Conservation (phyloP, 495 filamentous ascomycete species). For the Xylaria intraflava region DNA sequence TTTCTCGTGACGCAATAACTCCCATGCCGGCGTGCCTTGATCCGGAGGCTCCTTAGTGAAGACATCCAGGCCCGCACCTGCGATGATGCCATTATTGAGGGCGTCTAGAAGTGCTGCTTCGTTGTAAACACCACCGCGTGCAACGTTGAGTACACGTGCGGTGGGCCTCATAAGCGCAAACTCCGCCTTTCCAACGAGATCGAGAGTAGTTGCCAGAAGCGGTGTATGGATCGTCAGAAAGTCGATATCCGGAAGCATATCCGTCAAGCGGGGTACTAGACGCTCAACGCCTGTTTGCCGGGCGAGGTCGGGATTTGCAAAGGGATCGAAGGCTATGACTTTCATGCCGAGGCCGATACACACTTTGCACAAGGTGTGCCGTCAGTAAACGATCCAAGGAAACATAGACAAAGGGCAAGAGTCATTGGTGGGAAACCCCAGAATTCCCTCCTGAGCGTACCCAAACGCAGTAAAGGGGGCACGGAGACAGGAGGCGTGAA, state of each 20-base stretch:
- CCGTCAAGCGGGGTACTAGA: conserved; percentile 44
- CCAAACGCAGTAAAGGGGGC: too few species aligned
- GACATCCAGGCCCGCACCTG: conserved; percentile 68
- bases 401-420: neutral
- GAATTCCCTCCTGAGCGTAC: neutral
- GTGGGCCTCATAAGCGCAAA: conserved; percentile 61
- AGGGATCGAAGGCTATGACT: conserved; percentile 60
- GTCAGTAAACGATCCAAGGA: neutral
- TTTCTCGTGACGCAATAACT: conserved; percentile 53
- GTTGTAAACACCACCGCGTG: conserved; percentile 68
- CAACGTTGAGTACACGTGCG: conserved; percentile 62
- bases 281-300: conserved; percentile 47
- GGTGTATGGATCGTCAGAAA: conserved; percentile 73
- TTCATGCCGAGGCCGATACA: conserved; percentile 64
- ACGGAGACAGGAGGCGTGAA: neutral
- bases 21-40: conserved; percentile 44
- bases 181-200: conserved; percentile 56
- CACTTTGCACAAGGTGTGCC: conserved; percentile 18
- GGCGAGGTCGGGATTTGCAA: conserved; percentile 56
- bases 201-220: conserved; percentile 60
- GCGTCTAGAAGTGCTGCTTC: conserved; percentile 62
- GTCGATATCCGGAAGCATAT: conserved; percentile 55
- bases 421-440: neutral
- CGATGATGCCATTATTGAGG: conserved; percentile 58
- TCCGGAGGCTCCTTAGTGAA: conserved; percentile 63